These are phyloP conservation scores for Gonium pectorale DNA, from an alignment of 139 green algal species.

Conservation along the genomic window DNA sequence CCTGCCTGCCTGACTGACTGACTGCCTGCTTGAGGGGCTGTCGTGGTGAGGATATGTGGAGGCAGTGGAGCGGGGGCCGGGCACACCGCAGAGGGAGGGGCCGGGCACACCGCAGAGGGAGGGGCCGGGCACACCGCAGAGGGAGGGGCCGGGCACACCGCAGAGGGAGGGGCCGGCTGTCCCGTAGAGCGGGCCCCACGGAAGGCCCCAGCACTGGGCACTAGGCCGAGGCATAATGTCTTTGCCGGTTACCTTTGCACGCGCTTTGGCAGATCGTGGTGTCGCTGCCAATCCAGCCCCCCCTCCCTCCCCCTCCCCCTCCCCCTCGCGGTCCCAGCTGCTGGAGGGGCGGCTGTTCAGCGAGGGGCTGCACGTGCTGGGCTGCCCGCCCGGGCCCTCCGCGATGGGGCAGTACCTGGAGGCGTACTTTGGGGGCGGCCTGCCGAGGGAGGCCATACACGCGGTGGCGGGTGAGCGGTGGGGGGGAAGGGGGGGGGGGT, in stretches of 20 bases:
- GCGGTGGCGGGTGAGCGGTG: conserved; percentile 62
- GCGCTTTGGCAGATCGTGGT: background rate
- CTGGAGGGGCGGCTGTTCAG: conserved; percentile 96
- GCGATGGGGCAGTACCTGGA: conserved; percentile 76
- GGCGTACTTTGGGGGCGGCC: conserved; percentile 78
- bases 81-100: background rate
- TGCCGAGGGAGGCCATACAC: conserved; percentile 75
- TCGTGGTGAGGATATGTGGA: no score
- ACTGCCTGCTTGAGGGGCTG: no score
- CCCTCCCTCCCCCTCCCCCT: no score
- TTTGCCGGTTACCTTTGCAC: background rate
- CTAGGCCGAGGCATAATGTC: background rate
- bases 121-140: background rate
- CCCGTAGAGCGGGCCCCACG: no score
- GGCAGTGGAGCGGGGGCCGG: no score
- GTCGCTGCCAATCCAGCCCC: background rate
- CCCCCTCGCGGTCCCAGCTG: conserved; percentile 51
- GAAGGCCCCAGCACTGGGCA: background rate
- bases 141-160: background rate
- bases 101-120: background rate
- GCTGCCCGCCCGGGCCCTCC: conserved; percentile 55
- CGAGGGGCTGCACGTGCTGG: conserved; percentile 95
- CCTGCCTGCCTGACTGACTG: no score
- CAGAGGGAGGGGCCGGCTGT: background rate
- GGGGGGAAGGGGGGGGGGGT: background rate